Base-by-base conservation (phyloP, 345 rosid species). In the Clarkia xantiana region DNA sequence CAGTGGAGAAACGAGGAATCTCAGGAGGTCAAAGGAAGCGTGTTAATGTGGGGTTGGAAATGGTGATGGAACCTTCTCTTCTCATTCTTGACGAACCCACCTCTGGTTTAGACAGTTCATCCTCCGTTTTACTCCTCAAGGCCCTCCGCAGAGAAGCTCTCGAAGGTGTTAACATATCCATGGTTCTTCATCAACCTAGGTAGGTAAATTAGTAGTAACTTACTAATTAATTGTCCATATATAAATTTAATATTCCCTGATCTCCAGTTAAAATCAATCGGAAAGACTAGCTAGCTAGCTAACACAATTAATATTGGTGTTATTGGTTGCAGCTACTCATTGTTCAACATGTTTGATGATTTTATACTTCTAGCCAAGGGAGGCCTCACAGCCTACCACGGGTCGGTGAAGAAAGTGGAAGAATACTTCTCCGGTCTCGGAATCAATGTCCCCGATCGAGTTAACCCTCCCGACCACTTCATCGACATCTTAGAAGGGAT, bases 181-280 rank as follows among this genome's bases (percentile, higher is more conserved):
- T 84, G 91, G 97, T 88, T 25, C 63, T 88, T 47, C 97, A 84
- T 58, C 97, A 88, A 61, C 94, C 97, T 16, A 88, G 97, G 96
- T 76, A 76, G 40, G 44, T 25, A 14, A 17, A 38, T 45, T 12
- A n/a, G 14, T n/a, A 9, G 40, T 11, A 29, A 11, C 15, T 18
- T 22, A 53, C 0, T 6, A 14, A 17, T 16, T 44, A 17, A 15
- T 44, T 54, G 45, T 22, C 2, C 11, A 3, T 18, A 12, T 18
- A 47, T 20, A 20, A 17, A n/a, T n/a, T n/a, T 20, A 20, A 11
- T 1, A 47, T 20, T n/a, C n/a, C n/a, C n/a, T n/a, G n/a, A n/a
- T n/a, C n/a, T n/a, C n/a, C n/a, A n/a, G n/a, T n/a, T n/a, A n/a
- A n/a, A n/a, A n/a, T n/a, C n/a, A n/a, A n/a, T n/a, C n/a, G n/a